Evolutionary conservation across 2,329 filamentous ascomycete genomes (phyloP), one percentile per base, ranked within the genome.

Genomic region (Alternaria sp.): DNA sequence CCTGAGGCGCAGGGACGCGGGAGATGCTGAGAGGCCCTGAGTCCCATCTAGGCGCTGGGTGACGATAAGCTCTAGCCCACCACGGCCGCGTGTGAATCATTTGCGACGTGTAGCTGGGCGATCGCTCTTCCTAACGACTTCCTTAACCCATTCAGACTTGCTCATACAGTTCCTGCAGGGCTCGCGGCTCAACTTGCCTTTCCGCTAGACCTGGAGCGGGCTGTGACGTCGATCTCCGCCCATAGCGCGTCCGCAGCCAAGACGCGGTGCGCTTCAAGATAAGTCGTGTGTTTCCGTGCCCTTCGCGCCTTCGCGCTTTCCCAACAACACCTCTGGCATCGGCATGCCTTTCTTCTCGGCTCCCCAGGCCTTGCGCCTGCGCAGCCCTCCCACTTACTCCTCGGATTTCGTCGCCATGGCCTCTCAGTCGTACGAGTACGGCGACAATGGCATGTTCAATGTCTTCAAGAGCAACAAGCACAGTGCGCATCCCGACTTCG

Each of bases 401-500:
- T 49, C 73, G 54, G 49, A 71, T 40, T 77, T 80, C 57, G 65
- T 74, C 49, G 68, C 75, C 68, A 80, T 78, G 77, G 74, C 70
- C 69, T 69, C 71, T 49, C 76, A 74, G 62, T 73, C 71, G 61
- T 73, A 71, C 61, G 72, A 75, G 59, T 76, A 72, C 58, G 70
- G 71, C 67, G 71, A 75, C 70, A 62, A 66, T 64, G 66, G 67
- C 62, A 62, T 68, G 61, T 63, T 75, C 65, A 63, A 69, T 26
- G 73, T 68, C 59, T 70, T 79, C 73, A 77, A 76, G 67, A 76
- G 73, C 62, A 72, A 72, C 66, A 52, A 23, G 19, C 81, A 82
- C 67, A 73, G 75, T 45, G 77, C 79, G 55, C 90, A 93, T 68
- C 90, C 90, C 13, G 85, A 90, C 56, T 84, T 93, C 67, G 84